Evolutionary conservation across 768 basidiomycete species (phyloP), one percentile per base, ranked within the genome.

Genomic region (Lactarius hengduanensis): DNA sequence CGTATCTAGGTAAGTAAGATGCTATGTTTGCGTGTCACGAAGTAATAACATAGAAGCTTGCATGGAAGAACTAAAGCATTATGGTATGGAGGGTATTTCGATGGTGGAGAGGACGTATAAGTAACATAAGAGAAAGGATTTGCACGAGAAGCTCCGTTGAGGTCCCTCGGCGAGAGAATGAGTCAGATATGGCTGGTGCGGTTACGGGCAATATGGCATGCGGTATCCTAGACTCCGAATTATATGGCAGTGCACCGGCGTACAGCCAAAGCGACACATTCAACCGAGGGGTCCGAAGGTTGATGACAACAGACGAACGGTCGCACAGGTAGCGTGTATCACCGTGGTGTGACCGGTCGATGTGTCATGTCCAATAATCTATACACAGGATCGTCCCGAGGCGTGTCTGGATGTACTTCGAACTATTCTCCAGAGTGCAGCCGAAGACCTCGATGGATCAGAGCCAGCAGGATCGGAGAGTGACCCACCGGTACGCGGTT

Each of bases 351-450:
- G n/a, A 67, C 50, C 20, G 65, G 67, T 7, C 58, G 56, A 6
- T 62, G 59, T 22, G 58, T 36, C 22, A 40, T 38, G 3, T 59
- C 62, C 5, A 71, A 45, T 10, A 69, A 64, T 63, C 73, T 69
- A 68, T 76, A 78, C 30, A 78, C 76, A 2, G 79, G 80, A 71
- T 96, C 92, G 66, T 91, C 85, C 38, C 76, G 79, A 56, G 84
- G 80, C 2, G 94, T 96, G 43, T 91, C 92, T 0, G 94, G 94
- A 73, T 97, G 95, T 7, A 96, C 79, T 74, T 94, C 92, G 18
- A 94, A 80, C 76, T 91, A 68, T 93, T 93, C 74, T 91, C 86
- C 87, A 92, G 8, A 94, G 80, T 2, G 90, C 91, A 11, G 91
- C 88, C 36, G 91, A 89, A 11, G 91, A 89, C 74, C 82, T 83